phyloP scores from a whole-genome alignment of 345 rosid genomes.

The Eucalyptus cladocalyx region DNA sequence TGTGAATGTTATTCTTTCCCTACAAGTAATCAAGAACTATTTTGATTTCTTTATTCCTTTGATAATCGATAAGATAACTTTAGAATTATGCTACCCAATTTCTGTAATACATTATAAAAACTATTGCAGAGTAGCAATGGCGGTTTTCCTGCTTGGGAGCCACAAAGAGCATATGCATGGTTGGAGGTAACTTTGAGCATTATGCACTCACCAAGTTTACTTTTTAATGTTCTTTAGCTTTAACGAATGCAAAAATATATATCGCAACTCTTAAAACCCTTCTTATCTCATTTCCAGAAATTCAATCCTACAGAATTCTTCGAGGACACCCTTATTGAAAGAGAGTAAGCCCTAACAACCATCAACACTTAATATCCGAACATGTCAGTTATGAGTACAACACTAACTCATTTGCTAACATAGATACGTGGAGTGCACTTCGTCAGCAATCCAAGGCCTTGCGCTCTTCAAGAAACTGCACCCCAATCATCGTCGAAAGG shows the following conservation, averaged over 20 bases:
- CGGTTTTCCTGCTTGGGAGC: conserved; percentile 43
- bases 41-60: not conserved
- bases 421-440: conserved; percentile 44
- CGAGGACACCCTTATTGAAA: conserved; percentile 28
- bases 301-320: conserved; percentile 44
- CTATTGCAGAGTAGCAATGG: conserved; percentile 25
- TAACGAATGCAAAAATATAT: not conserved
- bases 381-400: not conserved
- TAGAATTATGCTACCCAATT: not conserved
- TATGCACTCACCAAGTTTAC: not conserved
- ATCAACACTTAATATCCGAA: not conserved
- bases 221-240: not conserved
- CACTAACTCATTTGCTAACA: not conserved
- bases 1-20: conserved; percentile 29
- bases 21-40: conserved; percentile 11
- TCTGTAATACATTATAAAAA: not conserved
- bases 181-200: conserved; percentile 18
- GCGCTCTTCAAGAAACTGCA: conserved; percentile 23
- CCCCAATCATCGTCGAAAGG: conserved; percentile 17
- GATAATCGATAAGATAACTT: not conserved
- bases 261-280: not conserved
- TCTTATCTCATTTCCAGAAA: conserved; percentile 1
- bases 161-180: conserved; percentile 34
- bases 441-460: conserved; percentile 31
- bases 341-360: conserved; percentile 22